phyloP scores from a whole-genome alignment of 495 filamentous ascomycete species.

The Trichocladium uniseriatum region DNA sequence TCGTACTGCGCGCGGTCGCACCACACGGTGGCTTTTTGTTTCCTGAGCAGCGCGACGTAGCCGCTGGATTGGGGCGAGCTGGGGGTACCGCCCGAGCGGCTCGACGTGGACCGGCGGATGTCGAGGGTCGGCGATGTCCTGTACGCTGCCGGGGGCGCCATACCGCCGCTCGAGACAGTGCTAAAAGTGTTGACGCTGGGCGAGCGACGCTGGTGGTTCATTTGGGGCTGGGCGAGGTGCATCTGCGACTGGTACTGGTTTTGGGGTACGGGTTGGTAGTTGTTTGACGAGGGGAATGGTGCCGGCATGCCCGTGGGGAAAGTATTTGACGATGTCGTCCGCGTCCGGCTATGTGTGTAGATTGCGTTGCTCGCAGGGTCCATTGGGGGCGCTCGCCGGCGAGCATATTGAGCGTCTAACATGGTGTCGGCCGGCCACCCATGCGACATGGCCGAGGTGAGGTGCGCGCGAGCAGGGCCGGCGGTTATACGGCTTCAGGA shows the following conservation, averaged over 20 bases:
- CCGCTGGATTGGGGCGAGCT: constrained; percentile 50
- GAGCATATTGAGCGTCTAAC: constrained; percentile 22
- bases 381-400: constrained; percentile 25
- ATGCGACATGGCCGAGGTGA: constrained; percentile 9
- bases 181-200: constrained; percentile 70
- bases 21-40: constrained; percentile 98
- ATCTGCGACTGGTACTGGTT: constrained; percentile 21
- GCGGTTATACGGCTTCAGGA: neutral
- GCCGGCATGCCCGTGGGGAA: constrained; percentile 29
- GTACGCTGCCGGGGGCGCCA: constrained; percentile 37
- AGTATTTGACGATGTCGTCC: constrained; percentile 52
- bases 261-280: neutral
- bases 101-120: constrained; percentile 65
- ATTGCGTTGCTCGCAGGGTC: constrained; percentile 25
- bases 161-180: constrained; percentile 48
- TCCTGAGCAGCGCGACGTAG: constrained; percentile 89
- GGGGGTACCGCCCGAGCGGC: constrained; percentile 52
- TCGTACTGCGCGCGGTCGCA: constrained; percentile 91
- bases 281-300: neutral
- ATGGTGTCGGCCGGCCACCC: constrained; percentile 14
- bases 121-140: constrained; percentile 46
- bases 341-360: constrained; percentile 45
- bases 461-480: neutral
- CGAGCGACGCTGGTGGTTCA: constrained; percentile 49
- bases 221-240: constrained; percentile 31